A percentile compares a stretch with the other conserved stretches of the same genome.
Conservation (phyloP, 2,329 filamentous ascomycete genomes). For the Trichophyton simii region DNA sequence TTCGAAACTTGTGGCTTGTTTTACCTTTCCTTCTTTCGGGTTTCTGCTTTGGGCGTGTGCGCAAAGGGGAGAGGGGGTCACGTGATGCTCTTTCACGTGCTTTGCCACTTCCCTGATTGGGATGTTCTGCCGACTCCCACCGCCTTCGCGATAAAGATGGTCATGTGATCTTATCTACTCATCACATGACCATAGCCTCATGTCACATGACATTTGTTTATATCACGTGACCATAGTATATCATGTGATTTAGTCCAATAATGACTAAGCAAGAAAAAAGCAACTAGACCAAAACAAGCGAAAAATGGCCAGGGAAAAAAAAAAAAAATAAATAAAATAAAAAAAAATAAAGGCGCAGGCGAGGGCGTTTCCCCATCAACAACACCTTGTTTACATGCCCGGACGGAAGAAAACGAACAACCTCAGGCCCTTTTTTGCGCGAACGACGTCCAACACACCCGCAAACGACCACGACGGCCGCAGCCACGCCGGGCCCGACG, state of each 20-base stretch:
- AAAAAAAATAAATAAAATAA: constrained; percentile 8
- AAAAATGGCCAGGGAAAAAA: neutral
- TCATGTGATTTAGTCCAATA: no score
- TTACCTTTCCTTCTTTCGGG: neutral
- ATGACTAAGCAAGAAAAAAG: neutral
- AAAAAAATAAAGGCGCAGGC: constrained; percentile 6
- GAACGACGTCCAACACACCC: neutral
- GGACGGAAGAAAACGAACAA: constrained; percentile 1
- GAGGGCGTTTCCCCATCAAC: constrained; percentile 16
- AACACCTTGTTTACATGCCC: constrained; percentile 14
- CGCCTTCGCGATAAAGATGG: neutral
- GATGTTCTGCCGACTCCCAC: neutral
- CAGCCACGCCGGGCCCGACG: neutral
- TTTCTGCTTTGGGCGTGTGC: neutral
- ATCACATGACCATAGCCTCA: neutral
- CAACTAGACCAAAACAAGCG: neutral
- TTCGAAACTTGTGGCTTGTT: neutral
- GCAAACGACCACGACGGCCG: neutral
- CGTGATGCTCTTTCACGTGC: neutral
- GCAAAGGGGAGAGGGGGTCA: neutral
- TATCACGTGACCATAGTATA: no score
- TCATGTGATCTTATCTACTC: neutral
- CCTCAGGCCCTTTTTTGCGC: neutral
- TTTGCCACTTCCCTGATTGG: neutral
- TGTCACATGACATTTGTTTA: neutral